These are phyloP conservation scores for Arabidopsis suecica DNA, from an alignment of 345 rosid genomes.

Conservation along the genomic window DNA sequence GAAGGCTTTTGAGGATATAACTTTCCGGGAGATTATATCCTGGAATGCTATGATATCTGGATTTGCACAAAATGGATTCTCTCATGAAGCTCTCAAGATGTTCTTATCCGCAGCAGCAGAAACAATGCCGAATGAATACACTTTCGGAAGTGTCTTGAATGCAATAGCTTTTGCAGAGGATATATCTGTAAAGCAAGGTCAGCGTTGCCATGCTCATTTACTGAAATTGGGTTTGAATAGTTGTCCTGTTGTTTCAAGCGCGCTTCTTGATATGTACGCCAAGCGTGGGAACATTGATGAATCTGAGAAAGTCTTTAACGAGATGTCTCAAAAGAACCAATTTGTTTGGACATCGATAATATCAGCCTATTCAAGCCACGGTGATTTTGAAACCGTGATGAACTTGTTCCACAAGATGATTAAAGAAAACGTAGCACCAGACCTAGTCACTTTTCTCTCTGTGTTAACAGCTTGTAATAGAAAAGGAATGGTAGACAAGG, in stretches of 20 bases:
- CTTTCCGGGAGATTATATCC: slow-evolving; percentile 57
- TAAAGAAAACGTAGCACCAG: slow-evolving; percentile 64
- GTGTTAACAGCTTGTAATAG: slow-evolving; percentile 78
- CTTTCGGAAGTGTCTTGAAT: slow-evolving; percentile 82
- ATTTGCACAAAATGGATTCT: slow-evolving; percentile 67
- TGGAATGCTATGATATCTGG: slow-evolving; percentile 95
- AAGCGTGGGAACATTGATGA: slow-evolving; percentile 86
- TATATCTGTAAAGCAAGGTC: slow-evolving; percentile 77
- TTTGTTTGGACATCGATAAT: slow-evolving; percentile 88
- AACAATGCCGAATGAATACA: slow-evolving; percentile 68
- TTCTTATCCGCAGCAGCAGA: slow-evolving; percentile 54
- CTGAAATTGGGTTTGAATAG: slow-evolving; percentile 64
- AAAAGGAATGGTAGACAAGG: slow-evolving; percentile 77
- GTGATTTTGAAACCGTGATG: slow-evolving; percentile 80
- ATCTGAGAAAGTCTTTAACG: slow-evolving; percentile 65
- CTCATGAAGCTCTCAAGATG: slow-evolving; percentile 59
- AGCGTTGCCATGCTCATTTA: slow-evolving; percentile 71
- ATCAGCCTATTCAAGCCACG: slow-evolving; percentile 87
- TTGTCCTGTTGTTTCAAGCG: slow-evolving; percentile 69
- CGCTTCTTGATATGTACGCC: slow-evolving; percentile 93
- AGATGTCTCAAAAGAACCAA: slow-evolving; percentile 56
- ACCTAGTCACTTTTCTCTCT: slow-evolving; percentile 79
- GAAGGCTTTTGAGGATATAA: slow-evolving; percentile 66
- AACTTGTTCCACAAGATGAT: slow-evolving; percentile 65
- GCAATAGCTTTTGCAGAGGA: slow-evolving; percentile 82